Percentiles rank a stretch among this genome's conserved stretches.
These are phyloP conservation scores for Candida bentonensis DNA, from an alignment of 805 yeast species.

Conservation along the genomic window DNA sequence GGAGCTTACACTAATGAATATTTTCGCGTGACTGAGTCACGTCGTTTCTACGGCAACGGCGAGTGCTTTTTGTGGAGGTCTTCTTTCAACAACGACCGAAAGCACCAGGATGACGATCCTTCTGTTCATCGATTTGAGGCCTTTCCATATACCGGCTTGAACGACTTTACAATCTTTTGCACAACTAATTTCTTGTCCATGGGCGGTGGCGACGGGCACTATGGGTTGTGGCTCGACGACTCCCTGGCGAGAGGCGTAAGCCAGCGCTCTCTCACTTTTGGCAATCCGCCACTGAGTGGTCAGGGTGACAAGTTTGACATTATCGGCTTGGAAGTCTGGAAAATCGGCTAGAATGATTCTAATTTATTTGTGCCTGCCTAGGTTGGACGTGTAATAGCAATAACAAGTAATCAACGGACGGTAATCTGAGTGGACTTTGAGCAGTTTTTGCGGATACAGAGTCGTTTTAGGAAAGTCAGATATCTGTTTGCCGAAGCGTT, in stretches of 20 bases:
- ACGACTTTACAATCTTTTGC: constrained; percentile 76
- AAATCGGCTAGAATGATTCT: constrained; percentile 28
- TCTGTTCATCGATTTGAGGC: constrained; percentile 47
- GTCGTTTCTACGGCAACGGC: constrained; percentile 81
- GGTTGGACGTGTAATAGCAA: neutral
- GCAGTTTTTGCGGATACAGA: no score
- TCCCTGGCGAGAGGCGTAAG: constrained; percentile 65
- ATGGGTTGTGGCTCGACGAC: constrained; percentile 80
- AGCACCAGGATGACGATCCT: constrained; percentile 2
- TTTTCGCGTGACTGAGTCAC: constrained; percentile 54
- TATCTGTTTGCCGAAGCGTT: no score
- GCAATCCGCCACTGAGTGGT: constrained; percentile 66
- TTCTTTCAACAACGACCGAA: constrained; percentile 4
- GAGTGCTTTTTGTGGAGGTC: constrained; percentile 84
- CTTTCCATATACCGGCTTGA: constrained; percentile 75
- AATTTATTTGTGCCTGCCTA: neutral
- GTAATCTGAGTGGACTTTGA: no score
- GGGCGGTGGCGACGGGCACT: constrained; percentile 88
- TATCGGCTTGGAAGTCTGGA: constrained; percentile 76
- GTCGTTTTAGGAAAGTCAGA: no score
- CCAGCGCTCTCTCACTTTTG: constrained; percentile 69
- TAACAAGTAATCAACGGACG: no score
- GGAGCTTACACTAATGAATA: constrained; percentile 68
- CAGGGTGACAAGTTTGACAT: constrained; percentile 52
- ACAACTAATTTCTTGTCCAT: constrained; percentile 63